phyloP scores from a whole-genome alignment of 108 stramenopile genomes.

The Fragilariopsis cylindrus region DNA sequence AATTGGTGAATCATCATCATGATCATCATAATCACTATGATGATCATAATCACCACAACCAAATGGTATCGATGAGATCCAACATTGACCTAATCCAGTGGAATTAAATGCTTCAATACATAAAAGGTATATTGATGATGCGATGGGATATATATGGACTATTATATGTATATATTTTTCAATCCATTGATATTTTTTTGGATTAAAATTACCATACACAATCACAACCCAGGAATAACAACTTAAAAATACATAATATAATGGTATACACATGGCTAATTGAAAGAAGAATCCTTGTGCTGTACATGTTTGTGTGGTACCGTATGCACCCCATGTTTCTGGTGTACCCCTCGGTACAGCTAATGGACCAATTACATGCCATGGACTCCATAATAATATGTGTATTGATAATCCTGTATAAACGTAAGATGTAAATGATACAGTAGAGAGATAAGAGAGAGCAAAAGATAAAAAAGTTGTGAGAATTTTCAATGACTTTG shows the following conservation, averaged over 20 bases:
- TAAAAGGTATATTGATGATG: neutral
- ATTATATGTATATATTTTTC: slow-evolving; percentile 23
- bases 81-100: neutral
- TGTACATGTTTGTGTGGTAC: slow-evolving; percentile 34
- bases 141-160: slow-evolving; percentile 2
- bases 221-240: neutral
- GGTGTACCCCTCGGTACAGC: slow-evolving; percentile 13
- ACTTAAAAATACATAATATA: neutral
- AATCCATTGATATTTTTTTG: slow-evolving; percentile 11
- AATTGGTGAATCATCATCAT: neutral
- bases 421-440: neutral
- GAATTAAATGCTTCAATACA: slow-evolving; percentile 1
- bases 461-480: neutral
- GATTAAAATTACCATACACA: neutral
- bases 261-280: slow-evolving; percentile 5
- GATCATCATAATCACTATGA: no score
- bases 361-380: neutral
- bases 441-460: neutral
- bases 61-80: slow-evolving; percentile 3
- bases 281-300: slow-evolving; percentile 50
- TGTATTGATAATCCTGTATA: slow-evolving; percentile 8
- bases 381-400: neutral
- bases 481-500: no score
- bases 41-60: neutral
- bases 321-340: slow-evolving; percentile 9